phyloP scores from a whole-genome alignment of 805 yeast species.

The Clavispora asparagi region DNA sequence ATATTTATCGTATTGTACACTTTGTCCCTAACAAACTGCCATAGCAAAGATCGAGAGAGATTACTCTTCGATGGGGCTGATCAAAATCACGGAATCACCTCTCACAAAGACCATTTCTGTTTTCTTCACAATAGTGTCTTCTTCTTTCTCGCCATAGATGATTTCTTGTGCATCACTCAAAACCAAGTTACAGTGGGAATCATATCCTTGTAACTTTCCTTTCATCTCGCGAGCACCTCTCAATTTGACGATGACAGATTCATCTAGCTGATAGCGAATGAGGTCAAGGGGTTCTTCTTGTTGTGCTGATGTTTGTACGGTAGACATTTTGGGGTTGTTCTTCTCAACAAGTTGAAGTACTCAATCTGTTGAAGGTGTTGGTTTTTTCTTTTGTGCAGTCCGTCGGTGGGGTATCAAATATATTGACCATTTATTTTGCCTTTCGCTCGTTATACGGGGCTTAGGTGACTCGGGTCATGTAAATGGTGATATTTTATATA shows the following conservation, averaged over 20 bases:
- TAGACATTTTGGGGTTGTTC: conserved; percentile 22
- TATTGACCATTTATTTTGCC: too few relatives aligned
- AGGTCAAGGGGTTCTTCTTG: conserved; percentile 81
- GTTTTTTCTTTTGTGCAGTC: not conserved
- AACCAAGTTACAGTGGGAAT: conserved; percentile 94
- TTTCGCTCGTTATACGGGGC: too few relatives aligned
- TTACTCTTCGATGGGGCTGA: conserved; percentile 41
- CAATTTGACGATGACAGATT: conserved; percentile 77
- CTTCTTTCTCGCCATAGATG: conserved; percentile 50
- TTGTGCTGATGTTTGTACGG: conserved; percentile 28
- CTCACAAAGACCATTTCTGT: conserved; percentile 92
- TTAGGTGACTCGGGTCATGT: too few relatives aligned
- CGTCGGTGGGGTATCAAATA: not conserved
- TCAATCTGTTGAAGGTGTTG: not conserved
- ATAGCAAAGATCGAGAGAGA: not conserved
- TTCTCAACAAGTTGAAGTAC: not conserved
- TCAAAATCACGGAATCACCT: conserved; percentile 94
- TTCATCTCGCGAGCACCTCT: conserved; percentile 91
- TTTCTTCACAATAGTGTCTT: conserved; percentile 44
- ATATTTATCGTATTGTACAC: conserved; percentile 2
- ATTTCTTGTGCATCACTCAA: conserved; percentile 89
- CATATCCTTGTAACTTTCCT: conserved; percentile 90
- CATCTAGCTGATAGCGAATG: conserved; percentile 81
- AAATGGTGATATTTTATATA: too few relatives aligned
- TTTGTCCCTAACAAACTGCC: not conserved